A percentile compares a stretch with the other conserved stretches of the same genome.
Conservation (phyloP, 257 asterid genomes). For the Solanum medicagineum region DNA sequence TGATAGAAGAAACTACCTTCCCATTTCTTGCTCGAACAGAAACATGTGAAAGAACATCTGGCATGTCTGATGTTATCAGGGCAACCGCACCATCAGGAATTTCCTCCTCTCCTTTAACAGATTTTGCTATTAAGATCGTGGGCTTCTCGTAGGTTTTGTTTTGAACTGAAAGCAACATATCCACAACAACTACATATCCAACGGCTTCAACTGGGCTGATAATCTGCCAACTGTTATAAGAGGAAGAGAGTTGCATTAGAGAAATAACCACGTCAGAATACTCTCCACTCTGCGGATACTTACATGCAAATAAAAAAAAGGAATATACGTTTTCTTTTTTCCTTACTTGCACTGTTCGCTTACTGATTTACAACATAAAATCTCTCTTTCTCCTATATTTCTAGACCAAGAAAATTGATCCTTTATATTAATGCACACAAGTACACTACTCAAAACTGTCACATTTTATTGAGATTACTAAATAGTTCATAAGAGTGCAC, state of each 20-base stretch:
- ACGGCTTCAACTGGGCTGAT: constrained; percentile 94
- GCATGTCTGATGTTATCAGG: constrained; percentile 97
- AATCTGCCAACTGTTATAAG: constrained; percentile 86
- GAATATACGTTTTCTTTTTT: not conserved
- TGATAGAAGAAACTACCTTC: constrained; percentile 42
- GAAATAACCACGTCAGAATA: not conserved
- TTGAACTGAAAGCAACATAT: constrained; percentile 85
- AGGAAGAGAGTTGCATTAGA: not conserved
- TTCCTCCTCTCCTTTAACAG: constrained; percentile 97
- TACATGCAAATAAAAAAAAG: not conserved
- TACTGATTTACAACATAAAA: not conserved
- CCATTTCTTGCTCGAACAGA: constrained; percentile 98
- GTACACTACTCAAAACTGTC: not conserved
- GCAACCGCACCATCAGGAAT: constrained; percentile 97
- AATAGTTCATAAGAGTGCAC: not conserved
- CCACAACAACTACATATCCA: constrained; percentile 90
- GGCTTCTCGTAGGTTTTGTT: constrained; percentile 60
- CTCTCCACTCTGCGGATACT: not conserved
- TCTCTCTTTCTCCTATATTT: not conserved
- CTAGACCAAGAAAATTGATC: not conserved
- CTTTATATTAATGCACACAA: not conserved
- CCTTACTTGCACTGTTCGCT: not conserved
- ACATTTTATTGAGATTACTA: not conserved
- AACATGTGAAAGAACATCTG: constrained; percentile 98
- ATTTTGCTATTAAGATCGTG: constrained; percentile 84